Base-by-base conservation (phyloP, 129 eudicot genomes). In the Saussurea involucrata region DNA sequence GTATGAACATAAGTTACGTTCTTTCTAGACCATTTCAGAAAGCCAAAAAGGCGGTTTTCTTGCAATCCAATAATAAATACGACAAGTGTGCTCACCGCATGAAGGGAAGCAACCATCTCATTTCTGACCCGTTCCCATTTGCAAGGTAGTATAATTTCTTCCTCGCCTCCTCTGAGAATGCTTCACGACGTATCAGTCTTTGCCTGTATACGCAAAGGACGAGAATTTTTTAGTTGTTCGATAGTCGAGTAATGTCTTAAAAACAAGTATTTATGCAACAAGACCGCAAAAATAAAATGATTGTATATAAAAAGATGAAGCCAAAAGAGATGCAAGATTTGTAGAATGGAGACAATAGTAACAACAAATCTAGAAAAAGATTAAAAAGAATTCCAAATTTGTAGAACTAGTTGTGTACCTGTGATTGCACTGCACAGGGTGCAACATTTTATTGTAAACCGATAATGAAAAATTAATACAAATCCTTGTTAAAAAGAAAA, bases 121-220 rank as follows among this genome's bases (percentile, higher is more conserved):
- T 87, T 85, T 95, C 97, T 13, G 95, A 67, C 17, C 97, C 99
- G 72, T 92, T 95, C 66, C 97, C 97, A 75, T 92, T 86, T 37
- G 93, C 88, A 68, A 95, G 88, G 69, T 74, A 85, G 81, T 84
- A 95, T 46, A 92, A 77, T 71, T 92, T 95, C 88, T 90, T 95
- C 99, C 97, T 92, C 25, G 82, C 88, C 28, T 89, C 97, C 40
- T 95, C 99, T 6, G 96, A 76, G 73, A 95, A 95, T 34, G 87
- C 89, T 40, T 90, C 99, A 27, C 87, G 86, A 0, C 86, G 76
- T 78, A 90, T 86, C 21, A 95, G 84, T 76, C 96, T 87, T 90
- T 95, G 97, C 90, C 99, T 94, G 86, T 20, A 18, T 58, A 46
- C 18, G 32, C 46, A 22, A 81, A 57, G 8, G 71, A n/a, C 74